phyloP scores from a whole-genome alignment of 768 basidiomycete species.

The Leccinum broughii region DNA sequence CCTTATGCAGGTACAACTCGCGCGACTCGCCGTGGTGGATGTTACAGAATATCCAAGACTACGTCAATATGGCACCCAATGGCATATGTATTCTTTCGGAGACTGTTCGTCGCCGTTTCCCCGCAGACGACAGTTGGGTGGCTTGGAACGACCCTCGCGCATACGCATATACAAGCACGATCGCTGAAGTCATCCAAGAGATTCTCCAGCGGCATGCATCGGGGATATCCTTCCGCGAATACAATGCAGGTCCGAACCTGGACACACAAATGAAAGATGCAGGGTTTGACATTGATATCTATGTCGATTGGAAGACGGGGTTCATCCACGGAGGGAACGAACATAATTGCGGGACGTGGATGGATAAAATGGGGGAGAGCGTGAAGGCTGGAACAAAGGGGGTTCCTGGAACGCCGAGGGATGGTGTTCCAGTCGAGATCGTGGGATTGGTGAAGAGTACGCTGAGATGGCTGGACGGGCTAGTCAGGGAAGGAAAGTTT shows the following conservation, averaged over 20 bases:
- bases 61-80: constrained; percentile 78
- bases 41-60: constrained; percentile 98
- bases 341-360: constrained; percentile 92
- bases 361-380: constrained; percentile 99
- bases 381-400: constrained; percentile 91
- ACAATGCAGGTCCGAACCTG: constrained; percentile 96
- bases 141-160: constrained; percentile 85
- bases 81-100: constrained; percentile 81
- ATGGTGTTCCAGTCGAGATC: constrained; percentile 96
- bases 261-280: constrained; percentile 94
- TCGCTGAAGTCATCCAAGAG: constrained; percentile 97
- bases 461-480: constrained; percentile 78
- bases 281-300: constrained; percentile 91
- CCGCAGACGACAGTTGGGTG: constrained; percentile 91
- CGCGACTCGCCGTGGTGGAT: constrained; percentile 99
- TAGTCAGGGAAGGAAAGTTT: constrained; percentile 68
- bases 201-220: constrained; percentile 90
- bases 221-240: constrained; percentile 92
- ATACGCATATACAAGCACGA: constrained; percentile 74
- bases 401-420: constrained; percentile 91
- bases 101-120: constrained; percentile 89
- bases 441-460: constrained; percentile 93
- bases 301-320: constrained; percentile 96
- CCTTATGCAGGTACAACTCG: constrained; percentile 74
- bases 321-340: constrained; percentile 84